Conservation (phyloP, 306 rosid genomes). For the Rosa chinensis region DNA sequence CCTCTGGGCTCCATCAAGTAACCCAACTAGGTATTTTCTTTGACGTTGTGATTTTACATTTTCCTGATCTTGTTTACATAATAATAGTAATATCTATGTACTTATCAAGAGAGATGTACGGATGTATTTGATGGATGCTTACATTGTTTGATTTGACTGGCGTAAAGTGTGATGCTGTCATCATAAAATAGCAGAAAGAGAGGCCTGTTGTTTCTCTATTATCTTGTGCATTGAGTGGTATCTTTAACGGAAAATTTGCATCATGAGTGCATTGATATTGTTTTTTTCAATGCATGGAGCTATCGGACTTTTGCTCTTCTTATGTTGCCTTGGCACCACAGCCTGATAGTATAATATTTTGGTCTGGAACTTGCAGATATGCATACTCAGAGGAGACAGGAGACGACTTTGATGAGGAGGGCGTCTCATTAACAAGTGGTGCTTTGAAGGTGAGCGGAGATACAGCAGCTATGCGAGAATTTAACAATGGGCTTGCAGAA, state of each 20-base stretch:
- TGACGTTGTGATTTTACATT: slow-evolving; percentile 6
- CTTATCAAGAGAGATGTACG: neutral
- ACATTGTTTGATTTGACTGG: neutral
- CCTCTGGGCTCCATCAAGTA: slow-evolving; percentile 97
- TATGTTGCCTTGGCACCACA: neutral
- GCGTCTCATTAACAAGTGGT: slow-evolving; percentile 68
- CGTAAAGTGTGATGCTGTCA: neutral
- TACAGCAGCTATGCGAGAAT: slow-evolving; percentile 47
- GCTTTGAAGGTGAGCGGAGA: slow-evolving; percentile 51
- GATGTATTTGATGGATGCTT: neutral
- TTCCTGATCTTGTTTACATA: neutral
- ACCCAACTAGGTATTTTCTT: slow-evolving; percentile 77
- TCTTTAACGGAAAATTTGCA: neutral
- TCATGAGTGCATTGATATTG: neutral
- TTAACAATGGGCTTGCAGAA: slow-evolving; percentile 47
- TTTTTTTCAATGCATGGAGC: neutral
- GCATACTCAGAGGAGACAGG: slow-evolving; percentile 82
- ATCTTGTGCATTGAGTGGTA: neutral
- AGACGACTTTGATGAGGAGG: slow-evolving; percentile 91
- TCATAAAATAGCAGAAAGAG: neutral
- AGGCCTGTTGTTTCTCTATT: neutral
- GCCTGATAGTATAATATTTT: neutral
- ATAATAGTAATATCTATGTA: neutral
- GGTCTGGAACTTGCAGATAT: slow-evolving; percentile 48
- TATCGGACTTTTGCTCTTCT: neutral